Evolutionary conservation across 495 filamentous ascomycete genomes (phyloP), one percentile per base, ranked within the genome.

Genomic region (Penicillium cosmopolitanum): DNA sequence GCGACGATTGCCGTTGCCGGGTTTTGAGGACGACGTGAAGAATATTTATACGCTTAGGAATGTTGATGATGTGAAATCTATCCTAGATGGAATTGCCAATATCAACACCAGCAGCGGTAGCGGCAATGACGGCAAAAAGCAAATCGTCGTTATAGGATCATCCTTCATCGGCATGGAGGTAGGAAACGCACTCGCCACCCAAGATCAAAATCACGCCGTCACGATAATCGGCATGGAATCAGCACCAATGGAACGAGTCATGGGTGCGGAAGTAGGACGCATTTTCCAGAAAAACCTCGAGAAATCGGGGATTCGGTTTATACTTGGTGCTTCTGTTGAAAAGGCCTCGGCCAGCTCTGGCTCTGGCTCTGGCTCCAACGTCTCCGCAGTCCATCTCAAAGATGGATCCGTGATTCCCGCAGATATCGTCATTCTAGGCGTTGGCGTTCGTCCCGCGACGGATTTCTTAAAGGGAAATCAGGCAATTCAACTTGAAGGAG

Each of bases 121-220:
- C 82, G 6, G 90, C 90, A 68, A 87, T 87, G 43, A 96, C 12
- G n/a, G 40, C 3, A 95, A 80, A 96, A 96, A 74, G 84, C 97
- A 65, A 4, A 23, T 23, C 3, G 92, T 97, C 36, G 81, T 98
- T 16, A 85, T 98, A 55, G 95, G 95, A 18, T 90, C 85, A 54
- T 93, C 89, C 48, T 97, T 98, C 74, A 98, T 98, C 71, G 88
- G 95, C 38, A 96, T 98, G 93, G 95, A 98, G 75, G 84, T 96
- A 28, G 91, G 88, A 42, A 96, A 93, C 52, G 85, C 85, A 35
- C 87, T 91, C 2, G 75, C 85, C 12, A 87, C 23, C 0, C 28
- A 31, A 31, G 28, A 31, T 9, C 5, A 87, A 54, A 85, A 85
- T 52, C 92, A 97, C 66, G 75, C 85, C 16, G 90, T 98, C 38